Evolutionary conservation across 1,284 basidiomycete genomes (phyloP).

Genomic region (Xerocomus nothofagi): DNA sequence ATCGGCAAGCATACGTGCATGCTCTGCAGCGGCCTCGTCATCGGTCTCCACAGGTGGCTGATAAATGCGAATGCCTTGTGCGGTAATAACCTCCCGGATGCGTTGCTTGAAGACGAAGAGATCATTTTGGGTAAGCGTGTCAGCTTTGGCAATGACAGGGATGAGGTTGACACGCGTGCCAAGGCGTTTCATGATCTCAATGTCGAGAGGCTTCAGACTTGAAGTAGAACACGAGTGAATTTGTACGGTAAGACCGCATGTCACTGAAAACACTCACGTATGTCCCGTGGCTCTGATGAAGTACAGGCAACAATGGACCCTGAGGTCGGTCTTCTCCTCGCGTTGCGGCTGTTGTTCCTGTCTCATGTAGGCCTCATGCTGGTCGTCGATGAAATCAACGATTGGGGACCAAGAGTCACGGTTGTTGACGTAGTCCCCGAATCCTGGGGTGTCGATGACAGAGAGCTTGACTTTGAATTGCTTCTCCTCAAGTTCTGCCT

Average conservation of each 20-base stretch:
- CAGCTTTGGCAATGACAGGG: slow-evolving; percentile 93
- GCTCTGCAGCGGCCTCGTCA: slow-evolving; percentile 86
- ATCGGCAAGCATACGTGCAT: slow-evolving; percentile 82
- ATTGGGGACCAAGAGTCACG: slow-evolving; percentile 98
- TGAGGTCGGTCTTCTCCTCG: slow-evolving; percentile 89
- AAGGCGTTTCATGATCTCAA: slow-evolving; percentile 96
- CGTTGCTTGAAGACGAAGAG: slow-evolving; percentile 91
- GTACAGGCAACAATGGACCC: slow-evolving; percentile 97
- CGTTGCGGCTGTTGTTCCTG: slow-evolving; percentile 99
- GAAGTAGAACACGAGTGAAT: slow-evolving; percentile 3
- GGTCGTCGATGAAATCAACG: slow-evolving; percentile 99
- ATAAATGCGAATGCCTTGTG: slow-evolving; percentile 95
- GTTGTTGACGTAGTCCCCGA: slow-evolving; percentile 99
- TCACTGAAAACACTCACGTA: slow-evolving; percentile 59
- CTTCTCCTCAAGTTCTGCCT: slow-evolving; percentile 97
- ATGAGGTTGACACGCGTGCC: slow-evolving; percentile 97
- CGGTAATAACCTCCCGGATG: slow-evolving; percentile 87
- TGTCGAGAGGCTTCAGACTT: slow-evolving; percentile 95
- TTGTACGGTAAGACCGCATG: background rate
- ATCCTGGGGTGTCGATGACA: slow-evolving; percentile 98
- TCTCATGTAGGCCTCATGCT: slow-evolving; percentile 99
- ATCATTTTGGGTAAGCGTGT: slow-evolving; percentile 94
- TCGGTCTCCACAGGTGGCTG: slow-evolving; percentile 91
- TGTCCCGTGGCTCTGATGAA: slow-evolving; percentile 97
- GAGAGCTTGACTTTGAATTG: slow-evolving; percentile 99